Percentiles rank a stretch among this genome's conserved stretches.
These are phyloP conservation scores for Solanum chacoense DNA, from an alignment of 305 asterid species.

Conservation along the genomic window DNA sequence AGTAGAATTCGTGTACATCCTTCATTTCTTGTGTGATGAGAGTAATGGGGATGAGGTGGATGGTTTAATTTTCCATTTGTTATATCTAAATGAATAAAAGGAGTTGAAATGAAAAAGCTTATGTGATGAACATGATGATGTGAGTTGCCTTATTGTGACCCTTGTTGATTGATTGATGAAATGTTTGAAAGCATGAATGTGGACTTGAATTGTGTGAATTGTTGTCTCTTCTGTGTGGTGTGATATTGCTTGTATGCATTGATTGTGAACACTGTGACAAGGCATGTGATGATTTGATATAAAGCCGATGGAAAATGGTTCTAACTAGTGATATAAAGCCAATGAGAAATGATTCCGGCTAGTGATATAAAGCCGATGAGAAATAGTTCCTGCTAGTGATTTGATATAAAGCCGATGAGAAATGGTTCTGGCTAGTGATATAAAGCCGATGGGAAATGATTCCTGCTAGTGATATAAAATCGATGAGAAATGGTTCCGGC, in stretches of 20 bases:
- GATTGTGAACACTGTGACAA: neutral
- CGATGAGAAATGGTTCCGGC: neutral
- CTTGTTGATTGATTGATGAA: neutral
- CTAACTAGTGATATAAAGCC: neutral
- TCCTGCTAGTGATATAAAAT: too few relatives aligned
- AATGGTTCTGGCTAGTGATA: neutral
- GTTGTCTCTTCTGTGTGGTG: neutral
- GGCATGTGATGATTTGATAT: neutral
- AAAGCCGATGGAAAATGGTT: neutral
- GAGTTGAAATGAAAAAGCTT: neutral
- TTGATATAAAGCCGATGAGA: neutral
- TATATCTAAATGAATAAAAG: neutral
- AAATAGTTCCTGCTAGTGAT: neutral
- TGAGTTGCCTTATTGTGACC: neutral
- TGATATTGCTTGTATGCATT: neutral
- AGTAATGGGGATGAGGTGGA: neutral
- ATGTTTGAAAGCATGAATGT: neutral
- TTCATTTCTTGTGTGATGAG: neutral
- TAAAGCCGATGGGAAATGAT: neutral
- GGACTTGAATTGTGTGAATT: neutral
- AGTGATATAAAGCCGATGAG: neutral
- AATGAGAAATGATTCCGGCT: too few relatives aligned
- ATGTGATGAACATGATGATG: neutral
- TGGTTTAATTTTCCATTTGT: neutral
- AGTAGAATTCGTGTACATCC: neutral